Base-by-base conservation (phyloP, 179 eudicot genomes). In the Pouteria campechiana region DNA sequence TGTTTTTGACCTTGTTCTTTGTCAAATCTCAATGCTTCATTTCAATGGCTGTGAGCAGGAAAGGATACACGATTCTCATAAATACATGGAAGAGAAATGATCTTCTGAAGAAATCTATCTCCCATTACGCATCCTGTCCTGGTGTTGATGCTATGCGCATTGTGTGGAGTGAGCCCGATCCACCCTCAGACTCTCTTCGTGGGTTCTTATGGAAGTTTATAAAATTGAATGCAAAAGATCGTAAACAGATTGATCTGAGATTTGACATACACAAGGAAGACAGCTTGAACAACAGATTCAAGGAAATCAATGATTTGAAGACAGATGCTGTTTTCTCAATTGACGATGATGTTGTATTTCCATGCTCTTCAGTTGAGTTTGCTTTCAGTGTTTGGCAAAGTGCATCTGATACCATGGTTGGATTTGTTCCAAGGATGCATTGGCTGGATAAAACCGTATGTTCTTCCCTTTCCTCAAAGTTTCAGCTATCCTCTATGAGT, bases 11-110 rank as follows among this genome's bases (percentile, higher is more conserved):
- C n/a, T n/a, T n/a, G n/a, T n/a, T n/a, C n/a, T n/a, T n/a, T n/a
- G n/a, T n/a, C n/a, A n/a, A n/a, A n/a, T n/a, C n/a, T n/a, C n/a
- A n/a, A n/a, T n/a, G n/a, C n/a, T n/a, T n/a, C n/a, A n/a, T n/a
- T n/a, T n/a, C n/a, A n/a, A n/a, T n/a, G n/a, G n/a, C n/a, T n/a
- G n/a, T 51, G 30, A 61, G 55, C 90, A 86, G 94, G 72, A 70
- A 56, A 43, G 90, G 94, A 27, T 90, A 81, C 60, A 67, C 98
- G 38, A 51, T 90, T 34, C 52, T 90, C 58, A 82, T 90, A 5
- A 90, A 90, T 61, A 90, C 98, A 4, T 90, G 98, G 98, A 90
- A 90, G 61, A 73, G 98, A 73, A 69, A 86, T 48, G 83, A 82
- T 77, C 98, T 90, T 46, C 42, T 90, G 55, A 86, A 74, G 75